Conservation (phyloP, 192 early-diverging fungal genomes). For the Backusella morwellensis region DNA sequence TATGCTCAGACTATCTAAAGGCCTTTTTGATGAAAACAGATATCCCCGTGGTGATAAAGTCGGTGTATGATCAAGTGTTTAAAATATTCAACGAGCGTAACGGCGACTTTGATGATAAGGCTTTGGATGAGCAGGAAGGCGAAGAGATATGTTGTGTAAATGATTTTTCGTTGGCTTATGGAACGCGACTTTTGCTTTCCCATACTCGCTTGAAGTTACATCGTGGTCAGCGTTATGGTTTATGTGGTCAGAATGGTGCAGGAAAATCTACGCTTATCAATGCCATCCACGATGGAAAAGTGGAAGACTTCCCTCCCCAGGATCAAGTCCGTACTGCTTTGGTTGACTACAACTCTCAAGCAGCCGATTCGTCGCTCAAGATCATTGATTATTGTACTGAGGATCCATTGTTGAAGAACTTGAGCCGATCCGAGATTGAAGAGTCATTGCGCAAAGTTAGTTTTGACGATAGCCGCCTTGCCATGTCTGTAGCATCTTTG, state of each 20-base stretch:
- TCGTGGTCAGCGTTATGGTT: constrained; percentile 76
- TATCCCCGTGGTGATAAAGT: constrained; percentile 38
- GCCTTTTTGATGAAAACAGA: constrained; percentile 55
- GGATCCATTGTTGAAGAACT: constrained; percentile 49
- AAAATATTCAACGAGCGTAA: constrained; percentile 28
- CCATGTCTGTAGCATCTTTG: constrained; percentile 58
- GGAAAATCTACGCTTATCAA: constrained; percentile 85
- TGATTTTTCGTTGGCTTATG: constrained; percentile 78
- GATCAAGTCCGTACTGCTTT: constrained; percentile 71
- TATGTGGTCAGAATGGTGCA: constrained; percentile 77
- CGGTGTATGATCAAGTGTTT: constrained; percentile 34
- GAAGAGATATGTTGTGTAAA: constrained; percentile 56
- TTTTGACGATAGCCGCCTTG: constrained; percentile 58
- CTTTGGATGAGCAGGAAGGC: constrained; percentile 46
- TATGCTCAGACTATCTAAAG: constrained; percentile 48
- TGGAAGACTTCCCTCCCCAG: constrained; percentile 75
- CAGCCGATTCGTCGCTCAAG: constrained; percentile 58
- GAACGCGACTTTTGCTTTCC: constrained; percentile 73
- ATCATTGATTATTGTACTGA: constrained; percentile 61
- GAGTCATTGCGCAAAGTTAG: constrained; percentile 52
- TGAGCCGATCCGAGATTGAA: constrained; percentile 42
- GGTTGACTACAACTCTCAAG: constrained; percentile 72
- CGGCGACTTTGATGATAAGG: constrained; percentile 39
- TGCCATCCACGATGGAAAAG: constrained; percentile 74
- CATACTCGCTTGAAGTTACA: constrained; percentile 57